Base-by-base conservation (phyloP, 768 basidiomycete genomes). In the Terana coerulea region DNA sequence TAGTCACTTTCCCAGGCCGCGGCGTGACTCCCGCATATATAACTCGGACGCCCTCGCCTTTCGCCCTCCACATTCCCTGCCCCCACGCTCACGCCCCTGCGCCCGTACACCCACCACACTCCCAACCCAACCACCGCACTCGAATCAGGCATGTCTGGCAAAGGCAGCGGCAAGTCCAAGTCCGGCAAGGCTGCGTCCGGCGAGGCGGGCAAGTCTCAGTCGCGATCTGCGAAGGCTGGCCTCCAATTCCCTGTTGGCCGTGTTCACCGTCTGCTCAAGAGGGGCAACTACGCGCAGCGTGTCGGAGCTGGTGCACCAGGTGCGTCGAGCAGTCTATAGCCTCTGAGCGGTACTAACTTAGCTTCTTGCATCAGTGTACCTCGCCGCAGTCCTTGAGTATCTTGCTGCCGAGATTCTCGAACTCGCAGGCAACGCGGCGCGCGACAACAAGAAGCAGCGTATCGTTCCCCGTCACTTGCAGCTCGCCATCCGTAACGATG, bases 331-430 rank as follows among this genome's bases (percentile, higher is more conserved):
- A n/a, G n/a, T n/a, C n/a, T n/a, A n/a, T n/a, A n/a, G n/a, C 21
- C 44, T 0, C 10, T 28, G 21, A 47, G 22, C 10, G 35, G 17
- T 14, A 43, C 52, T 34, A 44, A 56, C 55, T 4, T 37, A 12
- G 37, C 35, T 41, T 45, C 41, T 47, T 29, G 1, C 9, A 54
- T 28, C 47, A 88, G 89, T 94, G 45, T 93, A 94, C 72, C 83
- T 93, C 49, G 91, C 91, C 30, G 90, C 90, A 17, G 91, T 93
- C 54, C 83, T 94, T 51, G 92, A 93, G 71, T 91, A 95, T 67
- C 84, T 95, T 55, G 87, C 91, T 53, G 92, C 92, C 40, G 92
- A 95, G 70, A 93, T 95, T 68, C 85, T 95, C 57, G 92, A 95
- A 69, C 78, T 95, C 31, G 92, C 92, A 55, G 92, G 92, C 34